These are phyloP conservation scores for Phaeosphaeriaceae sp. DNA, from an alignment of 2,329 filamentous ascomycete genomes.

Conservation along the genomic window DNA sequence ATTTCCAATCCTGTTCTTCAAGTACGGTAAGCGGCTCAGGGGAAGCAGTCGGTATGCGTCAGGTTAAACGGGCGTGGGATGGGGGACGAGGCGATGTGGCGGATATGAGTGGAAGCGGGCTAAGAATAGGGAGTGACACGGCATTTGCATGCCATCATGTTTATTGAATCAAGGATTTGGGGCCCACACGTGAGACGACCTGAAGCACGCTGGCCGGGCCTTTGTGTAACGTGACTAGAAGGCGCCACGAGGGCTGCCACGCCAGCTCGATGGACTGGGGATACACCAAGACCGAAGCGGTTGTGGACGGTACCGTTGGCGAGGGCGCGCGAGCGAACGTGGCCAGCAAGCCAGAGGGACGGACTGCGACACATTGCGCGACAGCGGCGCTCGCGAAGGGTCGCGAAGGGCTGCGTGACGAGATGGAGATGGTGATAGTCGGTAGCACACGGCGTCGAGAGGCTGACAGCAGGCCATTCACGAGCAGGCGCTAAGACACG, in stretches of 20 bases:
- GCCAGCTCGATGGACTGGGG: conserved; percentile 29
- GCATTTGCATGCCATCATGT: conserved; percentile 40
- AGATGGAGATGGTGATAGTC: conserved; percentile 26
- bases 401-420: conserved; percentile 12
- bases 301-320: conserved; percentile 33
- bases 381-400: conserved; percentile 29
- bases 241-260: conserved; percentile 43
- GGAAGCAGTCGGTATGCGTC: conserved; percentile 56
- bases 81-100: conserved; percentile 18
- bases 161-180: conserved; percentile 41
- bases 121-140: conserved; percentile 47
- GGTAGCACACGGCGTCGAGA: conserved; percentile 35
- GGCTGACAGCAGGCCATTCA: conserved; percentile 27
- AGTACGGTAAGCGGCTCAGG: conserved; percentile 57
- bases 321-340: conserved; percentile 37
- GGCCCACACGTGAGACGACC: conserved; percentile 41
- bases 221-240: conserved; percentile 33
- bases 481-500: conserved; percentile 24
- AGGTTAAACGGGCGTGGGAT: conserved; percentile 29
- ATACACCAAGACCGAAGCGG: conserved; percentile 29
- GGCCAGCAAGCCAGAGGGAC: conserved; percentile 28
- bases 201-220: conserved; percentile 41
- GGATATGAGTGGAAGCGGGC: conserved; percentile 25
- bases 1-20: conserved; percentile 57
- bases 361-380: conserved; percentile 21